Evolutionary conservation across 257 asterid species (phyloP).

Genomic region (Fraxinus excelsior): DNA sequence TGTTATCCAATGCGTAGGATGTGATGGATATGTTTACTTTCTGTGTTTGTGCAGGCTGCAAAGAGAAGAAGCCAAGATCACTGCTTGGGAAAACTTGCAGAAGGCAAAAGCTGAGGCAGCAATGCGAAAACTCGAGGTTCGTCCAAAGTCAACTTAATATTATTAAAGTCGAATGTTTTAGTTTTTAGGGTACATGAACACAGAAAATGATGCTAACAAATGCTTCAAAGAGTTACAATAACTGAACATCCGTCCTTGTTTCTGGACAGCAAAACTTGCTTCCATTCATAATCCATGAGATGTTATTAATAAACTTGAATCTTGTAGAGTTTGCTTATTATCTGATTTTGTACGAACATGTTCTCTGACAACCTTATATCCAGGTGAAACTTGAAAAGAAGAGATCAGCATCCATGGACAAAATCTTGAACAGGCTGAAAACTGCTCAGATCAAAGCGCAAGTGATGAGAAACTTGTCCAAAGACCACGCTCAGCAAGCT

Average conservation of each 20-base stretch:
- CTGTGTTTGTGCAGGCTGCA: conserved; percentile 45
- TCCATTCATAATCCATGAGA: no score
- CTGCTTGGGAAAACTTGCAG: conserved; percentile 91
- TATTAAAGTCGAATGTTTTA: not conserved
- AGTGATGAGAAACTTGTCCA: conserved; percentile 55
- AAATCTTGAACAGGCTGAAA: conserved; percentile 59
- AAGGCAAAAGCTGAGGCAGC: conserved; percentile 93
- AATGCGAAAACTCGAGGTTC: conserved; percentile 71
- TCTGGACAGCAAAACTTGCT: no score
- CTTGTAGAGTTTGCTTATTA: not conserved
- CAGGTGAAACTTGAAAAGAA: conserved; percentile 82
- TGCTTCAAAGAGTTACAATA: not conserved
- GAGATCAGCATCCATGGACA: conserved; percentile 72
- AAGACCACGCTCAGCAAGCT: conserved; percentile 30
- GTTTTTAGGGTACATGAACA: not conserved
- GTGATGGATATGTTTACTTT: not conserved
- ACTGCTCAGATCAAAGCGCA: conserved; percentile 58
- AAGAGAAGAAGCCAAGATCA: conserved; percentile 71
- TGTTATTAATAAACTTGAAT: no score
- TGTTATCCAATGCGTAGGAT: not conserved
- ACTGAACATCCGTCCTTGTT: no score
- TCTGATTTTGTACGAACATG: not conserved
- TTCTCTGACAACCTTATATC: not conserved
- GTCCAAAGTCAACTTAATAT: not conserved
- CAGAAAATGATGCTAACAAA: not conserved